Conservation (phyloP, 345 rosid genomes). For the Anacardium occidentale region DNA sequence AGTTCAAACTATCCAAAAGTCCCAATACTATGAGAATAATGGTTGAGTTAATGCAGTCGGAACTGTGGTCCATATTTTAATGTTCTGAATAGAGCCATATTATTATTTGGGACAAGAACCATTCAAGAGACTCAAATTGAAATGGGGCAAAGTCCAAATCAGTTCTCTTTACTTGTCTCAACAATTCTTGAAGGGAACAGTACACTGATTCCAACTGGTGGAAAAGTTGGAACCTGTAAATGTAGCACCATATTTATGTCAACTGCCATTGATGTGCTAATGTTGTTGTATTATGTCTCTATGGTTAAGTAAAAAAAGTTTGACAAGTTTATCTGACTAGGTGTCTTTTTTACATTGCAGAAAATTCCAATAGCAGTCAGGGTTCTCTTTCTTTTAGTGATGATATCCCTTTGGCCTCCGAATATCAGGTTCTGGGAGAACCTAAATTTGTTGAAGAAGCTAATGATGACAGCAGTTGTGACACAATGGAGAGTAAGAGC, state of each 20-base stretch:
- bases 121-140: neutral
- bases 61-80: no score
- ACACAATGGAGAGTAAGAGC: slow-evolving; percentile 14
- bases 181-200: neutral
- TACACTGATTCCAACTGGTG: neutral
- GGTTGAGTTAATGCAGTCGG: no score
- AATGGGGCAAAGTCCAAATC: neutral
- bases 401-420: slow-evolving; percentile 16
- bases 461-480: slow-evolving; percentile 1
- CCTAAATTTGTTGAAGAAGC: slow-evolving; percentile 14
- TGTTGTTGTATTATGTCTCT: neutral
- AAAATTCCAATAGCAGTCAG: slow-evolving; percentile 30
- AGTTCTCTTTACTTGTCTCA: neutral
- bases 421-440: slow-evolving; percentile 10
- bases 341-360: slow-evolving; percentile 26
- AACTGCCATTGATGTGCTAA: neutral
- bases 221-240: slow-evolving; percentile 2
- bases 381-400: slow-evolving; percentile 30
- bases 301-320: neutral
- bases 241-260: neutral
- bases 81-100: no score
- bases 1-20: neutral
- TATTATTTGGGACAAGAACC: neutral
- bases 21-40: no score
- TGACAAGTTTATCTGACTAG: neutral